These are phyloP conservation scores for Athelia psychrophila DNA, from an alignment of 1,284 basidiomycete species.

Conservation along the genomic window DNA sequence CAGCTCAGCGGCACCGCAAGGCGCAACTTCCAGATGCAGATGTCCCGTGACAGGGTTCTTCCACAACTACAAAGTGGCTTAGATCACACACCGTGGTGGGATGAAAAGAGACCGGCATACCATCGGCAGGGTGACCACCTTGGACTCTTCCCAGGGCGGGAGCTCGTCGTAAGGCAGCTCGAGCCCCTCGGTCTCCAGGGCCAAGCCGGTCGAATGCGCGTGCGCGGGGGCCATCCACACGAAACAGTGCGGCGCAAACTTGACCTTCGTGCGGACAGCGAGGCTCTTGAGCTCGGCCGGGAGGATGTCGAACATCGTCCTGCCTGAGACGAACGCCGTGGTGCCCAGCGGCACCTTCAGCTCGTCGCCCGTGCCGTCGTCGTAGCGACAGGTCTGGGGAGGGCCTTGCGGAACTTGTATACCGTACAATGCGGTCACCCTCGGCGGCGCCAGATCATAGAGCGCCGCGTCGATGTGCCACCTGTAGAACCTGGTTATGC, in stretches of 20 bases:
- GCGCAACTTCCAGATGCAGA: conserved; percentile 62
- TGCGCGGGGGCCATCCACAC: conserved; percentile 74
- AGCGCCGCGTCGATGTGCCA: conserved; percentile 77
- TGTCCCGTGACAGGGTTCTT: conserved; percentile 70
- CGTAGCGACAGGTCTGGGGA: conserved; percentile 58
- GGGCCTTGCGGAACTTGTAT: conserved; percentile 55
- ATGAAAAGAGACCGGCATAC: conserved; percentile 32
- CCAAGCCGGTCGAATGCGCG: conserved; percentile 65
- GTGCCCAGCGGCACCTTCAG: conserved; percentile 64
- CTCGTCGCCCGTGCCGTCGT: conserved; percentile 69
- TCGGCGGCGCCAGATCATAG: conserved; percentile 63
- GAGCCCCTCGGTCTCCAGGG: conserved; percentile 64
- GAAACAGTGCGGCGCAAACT: conserved; percentile 71
- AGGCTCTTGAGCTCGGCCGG: conserved; percentile 57
- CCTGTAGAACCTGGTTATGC: conserved; percentile 57
- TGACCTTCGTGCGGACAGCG: conserved; percentile 59
- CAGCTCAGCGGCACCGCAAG: conserved; percentile 42
- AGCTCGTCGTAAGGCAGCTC: conserved; percentile 59
- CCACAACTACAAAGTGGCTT: conserved; percentile 49
- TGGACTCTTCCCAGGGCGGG: conserved; percentile 64
- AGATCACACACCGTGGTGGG: too few species aligned
- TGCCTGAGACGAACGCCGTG: conserved; percentile 61
- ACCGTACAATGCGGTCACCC: conserved; percentile 67
- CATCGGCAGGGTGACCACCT: conserved; percentile 65
- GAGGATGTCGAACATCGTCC: conserved; percentile 66